phyloP scores from a whole-genome alignment of 306 rosid species.

The Cucurbita pepo region DNA sequence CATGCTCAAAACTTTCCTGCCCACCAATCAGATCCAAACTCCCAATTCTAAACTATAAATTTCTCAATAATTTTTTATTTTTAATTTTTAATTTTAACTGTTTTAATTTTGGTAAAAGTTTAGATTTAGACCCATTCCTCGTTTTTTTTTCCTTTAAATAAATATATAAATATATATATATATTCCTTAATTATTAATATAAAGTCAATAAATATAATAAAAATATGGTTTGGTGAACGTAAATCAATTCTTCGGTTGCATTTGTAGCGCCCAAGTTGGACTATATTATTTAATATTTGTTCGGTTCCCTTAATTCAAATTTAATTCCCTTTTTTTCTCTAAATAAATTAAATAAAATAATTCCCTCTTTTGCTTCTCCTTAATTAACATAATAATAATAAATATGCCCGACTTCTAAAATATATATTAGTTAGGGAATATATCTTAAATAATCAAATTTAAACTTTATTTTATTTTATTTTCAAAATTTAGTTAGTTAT shows the following conservation, averaged over 20 bases:
- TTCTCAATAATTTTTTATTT: too few relatives aligned
- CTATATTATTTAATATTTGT: not conserved
- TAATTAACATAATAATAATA: too few relatives aligned
- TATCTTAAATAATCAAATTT: too few relatives aligned
- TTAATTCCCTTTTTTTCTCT: not conserved
- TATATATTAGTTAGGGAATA: too few relatives aligned
- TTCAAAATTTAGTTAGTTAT: too few relatives aligned
- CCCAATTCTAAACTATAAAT: not conserved
- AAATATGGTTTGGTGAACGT: not conserved
- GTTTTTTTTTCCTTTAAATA: not conserved
- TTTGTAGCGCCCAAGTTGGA: not conserved
- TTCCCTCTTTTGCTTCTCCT: not conserved
- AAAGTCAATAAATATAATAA: not conserved
- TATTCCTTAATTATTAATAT: not conserved
- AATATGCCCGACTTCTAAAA: too few relatives aligned
- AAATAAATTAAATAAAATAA: too few relatives aligned
- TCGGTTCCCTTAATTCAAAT: not conserved
- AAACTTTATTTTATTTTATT: too few relatives aligned
- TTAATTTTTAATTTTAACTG: too few relatives aligned
- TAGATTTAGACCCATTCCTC: not conserved
- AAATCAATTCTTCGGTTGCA: not conserved
- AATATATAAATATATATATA: too few relatives aligned
- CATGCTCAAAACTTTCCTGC: not conserved
- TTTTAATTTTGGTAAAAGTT: not conserved
- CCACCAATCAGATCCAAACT: not conserved